Evolutionary conservation across 192 early-diverging fungal genomes (phyloP).

Genomic region (Pecoramyces ruminantium): DNA sequence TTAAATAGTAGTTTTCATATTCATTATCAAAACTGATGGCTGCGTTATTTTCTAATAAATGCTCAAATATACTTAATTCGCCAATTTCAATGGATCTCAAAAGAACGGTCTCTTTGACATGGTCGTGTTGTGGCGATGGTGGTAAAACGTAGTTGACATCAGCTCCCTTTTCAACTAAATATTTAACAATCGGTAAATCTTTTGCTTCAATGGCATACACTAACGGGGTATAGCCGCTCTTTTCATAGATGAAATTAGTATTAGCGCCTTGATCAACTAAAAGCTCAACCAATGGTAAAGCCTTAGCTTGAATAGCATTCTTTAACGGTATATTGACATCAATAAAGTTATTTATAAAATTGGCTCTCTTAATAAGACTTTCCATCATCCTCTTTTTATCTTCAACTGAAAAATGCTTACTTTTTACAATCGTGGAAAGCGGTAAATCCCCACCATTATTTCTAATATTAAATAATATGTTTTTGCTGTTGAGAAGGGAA

Average conservation of each 20-base stretch:
- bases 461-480: neutral
- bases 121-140: neutral
- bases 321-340: neutral
- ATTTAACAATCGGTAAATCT: neutral
- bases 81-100: neutral
- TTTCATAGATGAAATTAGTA: neutral
- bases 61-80: neutral
- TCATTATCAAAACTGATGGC: too few species aligned
- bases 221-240: neutral
- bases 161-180: neutral
- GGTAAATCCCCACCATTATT: neutral
- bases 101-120: neutral
- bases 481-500: neutral
- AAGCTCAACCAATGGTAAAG: neutral
- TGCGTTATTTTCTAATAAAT: too few species aligned
- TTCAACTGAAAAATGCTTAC: neutral
- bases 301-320: neutral
- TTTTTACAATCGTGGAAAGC: neutral
- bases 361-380: neutral
- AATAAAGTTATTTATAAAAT: neutral
- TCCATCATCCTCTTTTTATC: neutral
- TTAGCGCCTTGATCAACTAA: neutral
- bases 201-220: neutral
- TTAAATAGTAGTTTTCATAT: too few species aligned
- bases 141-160: neutral